Base-by-base conservation (phyloP, 441 rosid species). In the Adansonia gregorii region DNA sequence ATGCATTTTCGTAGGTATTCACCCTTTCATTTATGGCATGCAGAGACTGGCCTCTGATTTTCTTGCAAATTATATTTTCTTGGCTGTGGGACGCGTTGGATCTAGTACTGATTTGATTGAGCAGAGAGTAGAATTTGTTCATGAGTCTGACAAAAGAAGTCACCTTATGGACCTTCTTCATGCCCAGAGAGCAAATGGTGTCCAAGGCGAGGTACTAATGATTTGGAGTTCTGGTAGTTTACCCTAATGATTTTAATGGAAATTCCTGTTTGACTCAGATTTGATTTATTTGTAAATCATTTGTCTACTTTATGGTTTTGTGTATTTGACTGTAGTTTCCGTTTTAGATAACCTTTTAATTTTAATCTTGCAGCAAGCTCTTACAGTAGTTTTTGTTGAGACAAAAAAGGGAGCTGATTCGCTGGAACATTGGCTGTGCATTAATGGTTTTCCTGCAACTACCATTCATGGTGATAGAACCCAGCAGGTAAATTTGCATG, bases 371-470 rank as follows among this genome's bases (percentile, higher is more conserved):
- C 97, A 94, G 98, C 98, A 89, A 85, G 86, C 98, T 59, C 86
- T 94, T 81, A 94, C 98, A 6, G 87, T 94, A 82, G 98, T 93
- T 64, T 94, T 94, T 83, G 98, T 94, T 83, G 98, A 94, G 90
- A 94, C 98, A n/a, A 93, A 94, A 88, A 94, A 83, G 78, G 94
- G 95, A 67, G 98, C 98, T 61, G 98, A 94, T 88, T 85, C 95
- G 11, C 82, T 94, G 81, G 98, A 94, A 83, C 84, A 92, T 83
- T 94, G 98, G 98, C 60, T 94, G 74, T 89, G 84, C 76, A 74
- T 81, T 65, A 94, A 93, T 78, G 93, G 95, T 56, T 94, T 93
- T 79, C 96, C 97, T 74, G 97, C 98, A 54, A 93, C 98, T 74
- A 83, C 90, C 55, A 95, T 95, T 75, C 98, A 95, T 77, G 98